These are phyloP conservation scores for Rhizopus delemar DNA, from an alignment of 371 early-diverging fungal species.

Conservation along the genomic window DNA sequence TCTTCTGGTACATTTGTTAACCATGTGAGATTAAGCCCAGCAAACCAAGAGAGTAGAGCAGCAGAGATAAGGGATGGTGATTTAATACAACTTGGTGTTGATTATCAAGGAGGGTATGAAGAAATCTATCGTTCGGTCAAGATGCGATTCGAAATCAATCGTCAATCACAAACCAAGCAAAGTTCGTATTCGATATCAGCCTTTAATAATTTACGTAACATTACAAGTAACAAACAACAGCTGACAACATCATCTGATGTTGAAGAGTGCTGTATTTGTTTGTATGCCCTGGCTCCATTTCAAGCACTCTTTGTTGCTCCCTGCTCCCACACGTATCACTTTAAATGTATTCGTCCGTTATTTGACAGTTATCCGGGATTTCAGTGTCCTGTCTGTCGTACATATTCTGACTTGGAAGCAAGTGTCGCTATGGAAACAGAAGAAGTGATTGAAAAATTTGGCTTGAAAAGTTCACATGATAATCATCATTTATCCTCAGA, in stretches of 20 bases:
- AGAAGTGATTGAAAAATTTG: slow-evolving; percentile 45
- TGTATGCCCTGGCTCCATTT: slow-evolving; percentile 84
- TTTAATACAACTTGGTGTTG: slow-evolving; percentile 91
- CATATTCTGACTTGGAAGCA: slow-evolving; percentile 90
- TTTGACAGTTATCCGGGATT: slow-evolving; percentile 77
- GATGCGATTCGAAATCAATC: slow-evolving; percentile 79
- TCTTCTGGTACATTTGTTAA: slow-evolving; percentile 97
- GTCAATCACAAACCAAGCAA: slow-evolving; percentile 34
- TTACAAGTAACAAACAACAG: slow-evolving; percentile 14
- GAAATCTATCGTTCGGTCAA: slow-evolving; percentile 77
- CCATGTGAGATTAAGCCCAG: slow-evolving; percentile 84
- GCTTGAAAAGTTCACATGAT: slow-evolving; percentile 18
- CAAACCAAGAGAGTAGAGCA: slow-evolving; percentile 83
- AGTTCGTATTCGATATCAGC: slow-evolving; percentile 30
- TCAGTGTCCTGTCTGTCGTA: slow-evolving; percentile 91
- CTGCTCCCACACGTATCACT: slow-evolving; percentile 94
- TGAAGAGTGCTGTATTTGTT: slow-evolving; percentile 94
- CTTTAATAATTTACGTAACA: slow-evolving; percentile 32
- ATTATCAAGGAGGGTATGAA: slow-evolving; percentile 88
- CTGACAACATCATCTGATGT: slow-evolving; percentile 15
- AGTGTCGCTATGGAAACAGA: slow-evolving; percentile 76
- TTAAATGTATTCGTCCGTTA: slow-evolving; percentile 85
- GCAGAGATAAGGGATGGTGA: slow-evolving; percentile 87
- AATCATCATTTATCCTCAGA: slow-evolving; percentile 4
- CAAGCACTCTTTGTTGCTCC: slow-evolving; percentile 94